Evolutionary conservation across 495 filamentous ascomycete species (phyloP).

Genomic region (Hypoxylon subgilvum): DNA sequence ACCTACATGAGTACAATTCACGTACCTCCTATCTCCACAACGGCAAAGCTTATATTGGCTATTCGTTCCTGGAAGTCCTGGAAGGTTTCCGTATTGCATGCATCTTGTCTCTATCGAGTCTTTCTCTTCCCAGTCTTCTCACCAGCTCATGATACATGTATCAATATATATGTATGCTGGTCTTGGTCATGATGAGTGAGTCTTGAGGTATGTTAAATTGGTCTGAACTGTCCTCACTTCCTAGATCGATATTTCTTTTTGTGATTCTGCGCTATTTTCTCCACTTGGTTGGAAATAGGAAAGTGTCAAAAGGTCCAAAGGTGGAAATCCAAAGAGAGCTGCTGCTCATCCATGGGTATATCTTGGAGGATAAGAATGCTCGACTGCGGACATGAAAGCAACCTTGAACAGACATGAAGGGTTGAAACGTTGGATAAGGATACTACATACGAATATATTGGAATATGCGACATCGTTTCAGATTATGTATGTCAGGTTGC

Average conservation of each 20-base stretch:
- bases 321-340: constrained; percentile 17
- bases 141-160: too few species aligned
- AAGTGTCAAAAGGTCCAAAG: constrained; percentile 12
- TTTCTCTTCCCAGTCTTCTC: too few species aligned
- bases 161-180: constrained; percentile 2
- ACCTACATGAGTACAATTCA: too few species aligned
- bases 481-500: constrained; percentile 32
- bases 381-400: not conserved
- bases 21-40: not conserved
- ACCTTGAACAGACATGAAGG: constrained; percentile 4
- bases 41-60: constrained; percentile 2
- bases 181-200: too few species aligned
- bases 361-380: constrained; percentile 10
- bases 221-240: constrained; percentile 15
- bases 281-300: constrained; percentile 7
- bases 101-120: too few species aligned
- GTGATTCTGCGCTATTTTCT: constrained; percentile 17
- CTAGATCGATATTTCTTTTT: constrained; percentile 22
- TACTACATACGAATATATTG: constrained; percentile 15
- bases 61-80: constrained; percentile 4
- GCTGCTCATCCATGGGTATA: not conserved
- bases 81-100: constrained; percentile 6
- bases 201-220: too few species aligned
- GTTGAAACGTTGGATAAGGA: constrained; percentile 15
- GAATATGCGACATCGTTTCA: constrained; percentile 29